phyloP scores from a whole-genome alignment of 2,329 filamentous ascomycete genomes.

The Verticillium nonalfalfae region DNA sequence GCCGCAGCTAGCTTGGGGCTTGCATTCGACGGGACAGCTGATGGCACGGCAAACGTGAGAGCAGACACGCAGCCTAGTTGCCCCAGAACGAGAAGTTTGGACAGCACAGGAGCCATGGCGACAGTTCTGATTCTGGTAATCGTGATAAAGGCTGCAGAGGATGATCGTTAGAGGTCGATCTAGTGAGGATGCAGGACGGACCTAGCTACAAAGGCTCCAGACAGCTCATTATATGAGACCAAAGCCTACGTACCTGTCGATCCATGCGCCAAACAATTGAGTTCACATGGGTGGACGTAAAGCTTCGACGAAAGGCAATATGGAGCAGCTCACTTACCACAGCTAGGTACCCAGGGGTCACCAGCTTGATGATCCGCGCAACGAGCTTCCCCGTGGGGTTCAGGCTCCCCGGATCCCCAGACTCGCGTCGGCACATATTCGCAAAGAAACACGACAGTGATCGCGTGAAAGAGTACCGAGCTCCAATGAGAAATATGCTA shows the following conservation, averaged over 20 bases:
- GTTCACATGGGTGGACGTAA: neutral
- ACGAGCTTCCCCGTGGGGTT: neutral
- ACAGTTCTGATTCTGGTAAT: neutral
- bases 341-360: neutral
- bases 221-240: too few relatives aligned
- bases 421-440: neutral
- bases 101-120: neutral
- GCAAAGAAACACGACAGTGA: neutral
- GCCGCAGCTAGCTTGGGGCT: slow-evolving; percentile 17
- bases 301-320: neutral
- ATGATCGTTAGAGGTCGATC: too few relatives aligned
- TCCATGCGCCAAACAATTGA: too few relatives aligned
- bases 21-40: slow-evolving; percentile 21
- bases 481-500: neutral
- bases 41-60: slow-evolving; percentile 26
- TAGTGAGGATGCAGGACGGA: too few relatives aligned
- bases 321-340: neutral
- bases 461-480: neutral
- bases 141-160: neutral
- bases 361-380: neutral
- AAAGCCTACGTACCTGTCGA: too few relatives aligned
- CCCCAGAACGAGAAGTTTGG: neutral
- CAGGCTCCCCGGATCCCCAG: neutral
- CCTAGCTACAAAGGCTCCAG: too few relatives aligned
- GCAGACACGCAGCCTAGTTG: slow-evolving; percentile 8